Evolutionary conservation across 31 red algal genomes (phyloP), one percentile per base, ranked within the genome.

Genomic region (Odonthalia washingtoniensis): DNA sequence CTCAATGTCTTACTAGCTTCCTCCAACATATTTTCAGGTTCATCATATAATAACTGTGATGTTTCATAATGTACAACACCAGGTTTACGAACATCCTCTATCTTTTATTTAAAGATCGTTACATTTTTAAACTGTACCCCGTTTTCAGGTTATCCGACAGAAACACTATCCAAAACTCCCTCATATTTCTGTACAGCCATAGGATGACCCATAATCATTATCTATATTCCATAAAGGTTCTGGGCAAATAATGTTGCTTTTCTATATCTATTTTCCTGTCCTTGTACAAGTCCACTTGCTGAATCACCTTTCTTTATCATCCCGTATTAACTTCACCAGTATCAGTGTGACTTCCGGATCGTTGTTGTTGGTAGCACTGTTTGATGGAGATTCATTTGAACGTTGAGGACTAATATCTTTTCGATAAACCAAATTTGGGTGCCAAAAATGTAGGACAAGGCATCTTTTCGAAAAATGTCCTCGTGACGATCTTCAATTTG

Each of bases 51-150:
- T 27, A 85, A 70, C 40, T 68, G 41, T 21, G 89, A 84, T 17
- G 70, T 78, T 49, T 91, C 81, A 63, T 91, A 91, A 43, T 91
- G 89, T 45, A 91, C 72, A 36, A 79, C 89, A 0, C 89, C 89
- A 5, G 89, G 89, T 3, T 41, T 46, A 64, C 73, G 61, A 5
- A 82, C 49, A 30, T 37, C 74, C 27, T 80, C 89, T 4, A 91
- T 31, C 46, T 64, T 49, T 9, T 79, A 91, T 44, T 85, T 84
- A 40, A 91, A 63, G 4, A 80, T 74, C n/a, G 89, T 74, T 36
- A 79, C 81, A 41, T 80, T 84, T 65, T 91, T 79, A 53, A 91
- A 91, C 74, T 84, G 74, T 9, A 85, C 80, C 4, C 89, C 70
- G 60, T 91, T 91, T 30, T 79, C 80, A 35, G 89, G 89, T 44